Evolutionary conservation across 306 rosid genomes (phyloP).

Genomic region (Quercus suber): DNA sequence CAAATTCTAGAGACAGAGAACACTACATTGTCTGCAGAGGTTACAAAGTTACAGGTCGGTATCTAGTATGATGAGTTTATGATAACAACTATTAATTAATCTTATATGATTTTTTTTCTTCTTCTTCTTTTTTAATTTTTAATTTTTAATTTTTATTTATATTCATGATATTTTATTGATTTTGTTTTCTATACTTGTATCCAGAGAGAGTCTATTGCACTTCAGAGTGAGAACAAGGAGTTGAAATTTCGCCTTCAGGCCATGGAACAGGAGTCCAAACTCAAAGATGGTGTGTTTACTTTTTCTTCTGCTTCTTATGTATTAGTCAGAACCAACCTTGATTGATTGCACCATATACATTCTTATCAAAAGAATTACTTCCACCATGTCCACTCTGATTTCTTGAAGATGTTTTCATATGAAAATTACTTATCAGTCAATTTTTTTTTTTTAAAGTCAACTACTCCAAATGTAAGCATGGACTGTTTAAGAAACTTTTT

Average conservation of each 20-base stretch:
- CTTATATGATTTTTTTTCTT: neutral
- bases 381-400: neutral
- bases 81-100: slow-evolving; percentile 6
- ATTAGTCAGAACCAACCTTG: slow-evolving; percentile 11
- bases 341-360: neutral
- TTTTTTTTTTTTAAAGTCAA: no score
- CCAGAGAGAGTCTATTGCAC: slow-evolving; percentile 58
- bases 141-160: neutral
- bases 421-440: no score
- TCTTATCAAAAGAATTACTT: neutral
- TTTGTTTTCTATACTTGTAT: slow-evolving; percentile 16
- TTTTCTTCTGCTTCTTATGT: slow-evolving; percentile 18
- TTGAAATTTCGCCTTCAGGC: slow-evolving; percentile 84
- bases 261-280: slow-evolving; percentile 78
- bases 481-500: no score
- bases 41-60: slow-evolving; percentile 66
- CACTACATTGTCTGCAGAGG: slow-evolving; percentile 69
- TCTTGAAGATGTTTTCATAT: neutral
- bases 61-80: slow-evolving; percentile 24
- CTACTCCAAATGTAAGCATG: no score
- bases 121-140: neutral
- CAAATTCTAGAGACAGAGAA: slow-evolving; percentile 93
- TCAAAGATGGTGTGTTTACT: slow-evolving; percentile 64
- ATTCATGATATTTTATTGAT: slow-evolving; percentile 7
- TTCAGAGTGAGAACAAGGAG: slow-evolving; percentile 68